phyloP scores from a whole-genome alignment of 805 yeast genomes.

The Yarrowia deformans region DNA sequence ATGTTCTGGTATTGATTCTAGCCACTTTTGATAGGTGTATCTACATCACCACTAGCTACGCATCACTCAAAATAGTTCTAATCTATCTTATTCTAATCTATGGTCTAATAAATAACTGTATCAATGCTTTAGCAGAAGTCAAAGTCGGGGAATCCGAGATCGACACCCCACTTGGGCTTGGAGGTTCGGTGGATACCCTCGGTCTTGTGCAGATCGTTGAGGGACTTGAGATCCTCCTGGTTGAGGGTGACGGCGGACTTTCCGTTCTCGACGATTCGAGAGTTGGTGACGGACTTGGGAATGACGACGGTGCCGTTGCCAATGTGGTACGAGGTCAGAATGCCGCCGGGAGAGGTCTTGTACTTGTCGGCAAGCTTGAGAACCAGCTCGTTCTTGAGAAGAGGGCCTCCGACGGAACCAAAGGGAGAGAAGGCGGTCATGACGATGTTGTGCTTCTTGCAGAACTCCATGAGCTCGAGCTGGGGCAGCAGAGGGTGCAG shows the following conservation, averaged over 20 bases:
- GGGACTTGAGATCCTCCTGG: slow-evolving; percentile 53
- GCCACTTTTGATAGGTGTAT: too few relatives aligned
- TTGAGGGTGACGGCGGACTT: slow-evolving; percentile 53
- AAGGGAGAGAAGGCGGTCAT: slow-evolving; percentile 79
- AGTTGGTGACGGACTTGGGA: slow-evolving; percentile 73
- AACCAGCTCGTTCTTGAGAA: slow-evolving; percentile 60
- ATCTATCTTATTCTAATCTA: slow-evolving; percentile 11
- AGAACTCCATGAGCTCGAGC: slow-evolving; percentile 61
- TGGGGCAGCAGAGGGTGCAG: slow-evolving; percentile 77
- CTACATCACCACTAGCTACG: too few relatives aligned
- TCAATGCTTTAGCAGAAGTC: slow-evolving; percentile 15
- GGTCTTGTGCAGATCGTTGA: slow-evolving; percentile 48
- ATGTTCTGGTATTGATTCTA: too few relatives aligned
- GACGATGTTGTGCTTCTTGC: slow-evolving; percentile 60
- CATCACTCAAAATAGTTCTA: neutral
- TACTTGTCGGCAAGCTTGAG: slow-evolving; percentile 64
- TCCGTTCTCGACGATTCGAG: slow-evolving; percentile 60
- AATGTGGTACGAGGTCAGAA: slow-evolving; percentile 69
- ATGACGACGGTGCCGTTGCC: slow-evolving; percentile 66
- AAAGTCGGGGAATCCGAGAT: slow-evolving; percentile 45
- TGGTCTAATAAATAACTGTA: neutral
- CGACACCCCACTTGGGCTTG: slow-evolving; percentile 48
- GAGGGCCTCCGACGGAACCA: slow-evolving; percentile 72
- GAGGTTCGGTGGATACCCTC: slow-evolving; percentile 46
- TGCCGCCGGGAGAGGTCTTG: slow-evolving; percentile 60